These are phyloP conservation scores for Fusarium musae DNA, from an alignment of 2,329 filamentous ascomycete species.

Conservation along the genomic window DNA sequence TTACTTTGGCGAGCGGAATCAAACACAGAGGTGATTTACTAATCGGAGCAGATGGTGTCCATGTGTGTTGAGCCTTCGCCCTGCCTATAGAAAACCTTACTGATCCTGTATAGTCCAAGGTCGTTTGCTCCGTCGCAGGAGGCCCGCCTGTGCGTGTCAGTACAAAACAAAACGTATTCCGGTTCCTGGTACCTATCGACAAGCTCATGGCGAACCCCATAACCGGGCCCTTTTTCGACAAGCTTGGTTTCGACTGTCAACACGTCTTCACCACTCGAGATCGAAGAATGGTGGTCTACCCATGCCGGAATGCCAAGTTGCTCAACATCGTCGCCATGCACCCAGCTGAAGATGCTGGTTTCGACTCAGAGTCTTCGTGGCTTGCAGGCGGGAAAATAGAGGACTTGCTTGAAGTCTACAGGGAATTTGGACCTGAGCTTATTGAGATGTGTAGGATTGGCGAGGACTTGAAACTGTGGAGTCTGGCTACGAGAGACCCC, in stretches of 20 bases:
- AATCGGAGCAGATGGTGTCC: conserved; percentile 7
- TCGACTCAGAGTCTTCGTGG: conserved; percentile 4
- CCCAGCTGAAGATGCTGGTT: background rate
- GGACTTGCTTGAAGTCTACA: background rate
- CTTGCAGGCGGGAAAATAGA: background rate
- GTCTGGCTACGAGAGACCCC: conserved; percentile 4
- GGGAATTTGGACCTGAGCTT: background rate
- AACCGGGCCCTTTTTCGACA: background rate
- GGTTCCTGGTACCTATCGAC: conserved; percentile 7
- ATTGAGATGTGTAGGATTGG: conserved; percentile 4
- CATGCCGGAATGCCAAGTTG: background rate
- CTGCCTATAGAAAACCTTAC: accelerated
- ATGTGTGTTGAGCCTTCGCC: background rate
- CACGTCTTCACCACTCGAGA: background rate
- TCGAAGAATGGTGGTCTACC: conserved; percentile 3
- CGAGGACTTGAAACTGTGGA: conserved; percentile 12
- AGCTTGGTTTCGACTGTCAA: conserved; percentile 3
- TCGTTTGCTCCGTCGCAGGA: background rate
- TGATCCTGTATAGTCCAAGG: background rate
- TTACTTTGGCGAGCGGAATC: background rate
- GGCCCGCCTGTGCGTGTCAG: background rate
- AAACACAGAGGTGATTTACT: background rate
- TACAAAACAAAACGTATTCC: conserved; percentile 5
- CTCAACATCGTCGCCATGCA: conserved; percentile 6
- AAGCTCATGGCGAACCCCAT: background rate